These are phyloP conservation scores for Coemansia sp. DNA, from an alignment of 192 early-diverging fungal species.

Conservation along the genomic window DNA sequence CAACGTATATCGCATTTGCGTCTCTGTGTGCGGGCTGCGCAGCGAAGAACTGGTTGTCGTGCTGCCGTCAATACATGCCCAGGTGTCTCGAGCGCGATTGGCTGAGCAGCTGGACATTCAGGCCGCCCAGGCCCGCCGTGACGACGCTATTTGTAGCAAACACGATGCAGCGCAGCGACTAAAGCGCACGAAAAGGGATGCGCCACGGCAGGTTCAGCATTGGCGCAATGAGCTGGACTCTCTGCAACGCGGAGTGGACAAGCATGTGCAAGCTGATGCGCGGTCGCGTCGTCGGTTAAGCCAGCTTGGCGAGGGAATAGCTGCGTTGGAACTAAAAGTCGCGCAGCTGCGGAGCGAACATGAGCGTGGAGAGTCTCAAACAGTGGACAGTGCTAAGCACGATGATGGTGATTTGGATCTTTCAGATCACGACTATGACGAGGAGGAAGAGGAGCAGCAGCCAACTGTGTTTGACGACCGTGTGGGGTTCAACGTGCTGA, in stretches of 20 bases:
- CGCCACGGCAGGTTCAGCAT: constrained; percentile 19
- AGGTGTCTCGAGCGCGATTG: neutral
- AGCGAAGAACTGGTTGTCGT: constrained; percentile 40
- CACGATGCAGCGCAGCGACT: constrained; percentile 12
- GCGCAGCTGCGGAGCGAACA: constrained; percentile 7
- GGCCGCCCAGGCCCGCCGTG: constrained; percentile 1
- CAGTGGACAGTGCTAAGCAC: neutral
- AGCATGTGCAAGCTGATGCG: constrained; percentile 3
- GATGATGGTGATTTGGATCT: neutral
- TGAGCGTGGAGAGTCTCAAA: neutral
- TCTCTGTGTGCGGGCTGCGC: constrained; percentile 39
- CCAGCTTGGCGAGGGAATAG: constrained; percentile 17
- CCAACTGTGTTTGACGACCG: neutral
- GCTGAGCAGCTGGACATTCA: constrained; percentile 7
- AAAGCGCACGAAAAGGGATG: constrained; percentile 19
- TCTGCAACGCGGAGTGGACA: constrained; percentile 8
- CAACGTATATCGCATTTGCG: constrained; percentile 12
- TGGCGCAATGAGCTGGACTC: constrained; percentile 31
- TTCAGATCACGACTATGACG: neutral
- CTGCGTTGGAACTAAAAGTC: neutral
- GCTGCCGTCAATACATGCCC: constrained; percentile 1
- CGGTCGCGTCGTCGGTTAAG: constrained; percentile 4
- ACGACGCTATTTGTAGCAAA: neutral
- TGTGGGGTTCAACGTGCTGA: constrained; percentile 1
- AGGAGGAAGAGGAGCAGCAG: neutral